Evolutionary conservation across 139 green algal species (phyloP).

Genomic region (Haematococcus lacustris): DNA sequence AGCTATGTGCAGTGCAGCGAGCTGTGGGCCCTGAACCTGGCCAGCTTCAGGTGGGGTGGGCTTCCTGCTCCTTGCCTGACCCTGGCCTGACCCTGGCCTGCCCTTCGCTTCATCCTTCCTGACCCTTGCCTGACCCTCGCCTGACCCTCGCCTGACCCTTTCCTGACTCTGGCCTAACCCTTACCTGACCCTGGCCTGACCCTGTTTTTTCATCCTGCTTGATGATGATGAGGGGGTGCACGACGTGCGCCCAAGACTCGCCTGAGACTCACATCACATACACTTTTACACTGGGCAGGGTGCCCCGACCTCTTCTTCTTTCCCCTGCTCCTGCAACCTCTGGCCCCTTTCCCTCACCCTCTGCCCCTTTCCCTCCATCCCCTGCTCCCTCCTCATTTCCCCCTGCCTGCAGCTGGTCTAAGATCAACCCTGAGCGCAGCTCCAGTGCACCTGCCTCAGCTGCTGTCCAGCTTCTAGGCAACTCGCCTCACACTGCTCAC

Average conservation of each 20-base stretch:
- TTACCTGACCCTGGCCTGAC: not conserved
- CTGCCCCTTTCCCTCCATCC: too few species aligned
- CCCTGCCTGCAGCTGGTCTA: not conserved
- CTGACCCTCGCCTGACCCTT: not conserved
- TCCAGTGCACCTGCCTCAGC: not conserved
- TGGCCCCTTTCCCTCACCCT: not conserved
- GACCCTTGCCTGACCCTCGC: not conserved
- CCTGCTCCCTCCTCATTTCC: too few species aligned
- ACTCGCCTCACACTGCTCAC: not conserved
- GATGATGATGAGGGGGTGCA: not conserved
- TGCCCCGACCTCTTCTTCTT: too few species aligned
- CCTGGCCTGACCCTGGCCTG: not conserved
- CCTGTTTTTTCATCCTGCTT: too few species aligned
- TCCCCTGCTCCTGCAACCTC: not conserved
- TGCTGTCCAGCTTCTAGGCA: not conserved
- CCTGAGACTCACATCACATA: too few species aligned
- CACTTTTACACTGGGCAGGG: too few species aligned
- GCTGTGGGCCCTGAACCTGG: constrained; percentile 36
- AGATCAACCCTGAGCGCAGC: too few species aligned
- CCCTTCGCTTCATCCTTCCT: not conserved
- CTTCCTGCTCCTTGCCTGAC: not conserved
- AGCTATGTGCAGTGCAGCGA: constrained; percentile 41
- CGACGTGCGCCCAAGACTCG: too few species aligned
- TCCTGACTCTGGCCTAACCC: too few species aligned
- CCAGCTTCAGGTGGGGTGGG: constrained; percentile 24